These are phyloP conservation scores for Lepidopterella palustris DNA, from an alignment of 495 filamentous ascomycete genomes.

Conservation along the genomic window DNA sequence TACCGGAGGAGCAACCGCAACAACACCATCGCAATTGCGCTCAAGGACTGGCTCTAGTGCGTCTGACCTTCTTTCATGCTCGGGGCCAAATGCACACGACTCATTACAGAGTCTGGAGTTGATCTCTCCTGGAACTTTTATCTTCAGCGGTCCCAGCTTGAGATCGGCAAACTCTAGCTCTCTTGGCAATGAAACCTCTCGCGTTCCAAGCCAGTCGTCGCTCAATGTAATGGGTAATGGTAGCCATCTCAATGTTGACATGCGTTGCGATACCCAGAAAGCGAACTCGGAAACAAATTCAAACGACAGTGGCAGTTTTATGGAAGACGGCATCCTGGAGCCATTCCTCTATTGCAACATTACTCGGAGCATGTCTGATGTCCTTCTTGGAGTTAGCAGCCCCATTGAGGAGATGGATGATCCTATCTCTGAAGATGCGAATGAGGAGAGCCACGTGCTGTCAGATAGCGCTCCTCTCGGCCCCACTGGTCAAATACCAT, in stretches of 20 bases:
- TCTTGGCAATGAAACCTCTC: conserved; percentile 10
- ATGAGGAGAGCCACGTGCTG: conserved; percentile 1
- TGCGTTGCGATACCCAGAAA: not conserved
- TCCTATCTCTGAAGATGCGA: conserved; percentile 10
- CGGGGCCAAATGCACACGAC: not conserved
- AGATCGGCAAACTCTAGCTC: conserved; percentile 15
- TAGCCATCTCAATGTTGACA: conserved; percentile 1
- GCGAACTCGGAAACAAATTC: conserved; percentile 12
- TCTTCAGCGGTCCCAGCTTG: conserved; percentile 29
- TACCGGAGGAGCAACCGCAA: not conserved
- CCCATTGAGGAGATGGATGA: conserved; percentile 11
- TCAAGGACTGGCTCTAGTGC: conserved; percentile 5
- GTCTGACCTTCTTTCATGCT: conserved; percentile 7
- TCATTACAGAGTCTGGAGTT: conserved; percentile 27
- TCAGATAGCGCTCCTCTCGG: not conserved
- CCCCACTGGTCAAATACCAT: not conserved
- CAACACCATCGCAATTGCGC: not conserved
- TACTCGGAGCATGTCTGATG: conserved; percentile 20
- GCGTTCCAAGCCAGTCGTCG: conserved; percentile 8
- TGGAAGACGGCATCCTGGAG: conserved; percentile 22
- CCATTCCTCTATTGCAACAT: conserved; percentile 13
- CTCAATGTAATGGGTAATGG: conserved; percentile 2
- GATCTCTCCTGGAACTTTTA: conserved; percentile 25
- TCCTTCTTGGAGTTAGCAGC: conserved; percentile 10
- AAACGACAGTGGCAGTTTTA: conserved; percentile 2